These are phyloP conservation scores for Aspergillus transmontanensis DNA, from an alignment of 2,329 filamentous ascomycete genomes.

Conservation along the genomic window DNA sequence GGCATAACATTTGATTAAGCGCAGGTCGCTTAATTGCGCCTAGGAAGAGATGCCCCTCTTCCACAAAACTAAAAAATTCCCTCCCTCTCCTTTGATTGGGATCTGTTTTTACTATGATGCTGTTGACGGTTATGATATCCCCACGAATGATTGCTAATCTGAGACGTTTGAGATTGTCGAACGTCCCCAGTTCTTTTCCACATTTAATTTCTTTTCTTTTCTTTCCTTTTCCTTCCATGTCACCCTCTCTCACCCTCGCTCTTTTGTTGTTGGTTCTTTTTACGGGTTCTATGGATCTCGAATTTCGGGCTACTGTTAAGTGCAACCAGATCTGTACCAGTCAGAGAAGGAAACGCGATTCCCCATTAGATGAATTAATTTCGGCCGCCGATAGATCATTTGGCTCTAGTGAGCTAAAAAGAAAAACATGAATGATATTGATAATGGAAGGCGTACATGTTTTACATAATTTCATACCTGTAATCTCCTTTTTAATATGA, in stretches of 20 bases:
- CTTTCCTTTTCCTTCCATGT: conserved; percentile 1
- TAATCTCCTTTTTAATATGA: background rate
- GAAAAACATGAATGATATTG: background rate
- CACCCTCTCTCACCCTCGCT: background rate
- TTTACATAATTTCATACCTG: background rate
- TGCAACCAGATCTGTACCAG: conserved; percentile 15
- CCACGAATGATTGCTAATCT: conserved; percentile 18
- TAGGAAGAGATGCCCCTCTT: conserved; percentile 7
- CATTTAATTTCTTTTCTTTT: background rate
- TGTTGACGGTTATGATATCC: conserved; percentile 23
- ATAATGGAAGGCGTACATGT: background rate
- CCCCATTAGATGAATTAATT: conserved; percentile 2
- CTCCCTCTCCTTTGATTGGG: background rate
- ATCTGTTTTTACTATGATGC: conserved; percentile 9
- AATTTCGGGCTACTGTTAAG: conserved; percentile 2
- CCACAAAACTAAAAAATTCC: background rate
- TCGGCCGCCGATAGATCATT: conserved; percentile 1
- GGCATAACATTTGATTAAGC: conserved; percentile 16
- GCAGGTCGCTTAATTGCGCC: conserved; percentile 19
- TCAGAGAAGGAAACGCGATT: conserved; percentile 9
- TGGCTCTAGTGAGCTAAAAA: conserved; percentile 4
- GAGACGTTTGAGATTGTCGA: conserved; percentile 8
- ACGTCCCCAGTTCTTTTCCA: background rate
- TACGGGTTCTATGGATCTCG: conserved; percentile 3
- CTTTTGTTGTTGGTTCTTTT: background rate